phyloP scores from a whole-genome alignment of 2,329 filamentous ascomycete genomes.

The Bipolaris cookei region DNA sequence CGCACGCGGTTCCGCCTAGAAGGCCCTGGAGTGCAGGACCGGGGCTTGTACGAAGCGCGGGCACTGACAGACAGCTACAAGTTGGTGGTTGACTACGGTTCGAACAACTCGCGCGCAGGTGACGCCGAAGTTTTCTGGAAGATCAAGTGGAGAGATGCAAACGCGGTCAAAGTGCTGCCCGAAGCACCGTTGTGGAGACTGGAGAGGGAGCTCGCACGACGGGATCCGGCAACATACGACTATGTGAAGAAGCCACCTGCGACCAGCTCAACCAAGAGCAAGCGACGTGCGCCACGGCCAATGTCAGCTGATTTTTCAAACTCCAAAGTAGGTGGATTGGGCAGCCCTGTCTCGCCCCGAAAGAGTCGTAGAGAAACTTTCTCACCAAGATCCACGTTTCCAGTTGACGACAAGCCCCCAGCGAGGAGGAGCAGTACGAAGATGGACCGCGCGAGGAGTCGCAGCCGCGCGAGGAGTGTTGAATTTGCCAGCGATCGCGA shows the following conservation, averaged over 20 bases:
- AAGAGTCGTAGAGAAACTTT: slow-evolving; percentile 30
- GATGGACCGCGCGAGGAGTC: slow-evolving; percentile 24
- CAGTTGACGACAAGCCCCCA: slow-evolving; percentile 18
- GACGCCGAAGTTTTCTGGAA: slow-evolving; percentile 55
- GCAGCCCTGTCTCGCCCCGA: slow-evolving; percentile 8
- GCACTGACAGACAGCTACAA: slow-evolving; percentile 57
- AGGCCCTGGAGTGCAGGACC: slow-evolving; percentile 56
- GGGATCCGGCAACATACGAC: slow-evolving; percentile 52
- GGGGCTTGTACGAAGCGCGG: slow-evolving; percentile 53
- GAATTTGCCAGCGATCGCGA: slow-evolving; percentile 38
- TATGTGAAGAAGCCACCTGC: slow-evolving; percentile 48
- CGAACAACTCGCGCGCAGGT: slow-evolving; percentile 30
- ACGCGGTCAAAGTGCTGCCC: slow-evolving; percentile 50
- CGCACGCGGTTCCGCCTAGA: slow-evolving; percentile 53
- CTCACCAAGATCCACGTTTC: slow-evolving; percentile 31
- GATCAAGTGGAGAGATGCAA: slow-evolving; percentile 43
- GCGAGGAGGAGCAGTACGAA: slow-evolving; percentile 20
- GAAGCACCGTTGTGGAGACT: slow-evolving; percentile 55
- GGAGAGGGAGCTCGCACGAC: slow-evolving; percentile 52
- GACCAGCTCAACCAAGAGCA: slow-evolving; percentile 27
- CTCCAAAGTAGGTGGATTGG: slow-evolving; percentile 12
- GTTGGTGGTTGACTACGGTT: slow-evolving; percentile 53
- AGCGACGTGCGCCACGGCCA: slow-evolving; percentile 20
- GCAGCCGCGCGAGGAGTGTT: slow-evolving; percentile 30
- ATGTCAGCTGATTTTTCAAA: slow-evolving; percentile 25